phyloP scores from a whole-genome alignment of 2,329 filamentous ascomycete genomes.

The Aspergillus hiratsukae region DNA sequence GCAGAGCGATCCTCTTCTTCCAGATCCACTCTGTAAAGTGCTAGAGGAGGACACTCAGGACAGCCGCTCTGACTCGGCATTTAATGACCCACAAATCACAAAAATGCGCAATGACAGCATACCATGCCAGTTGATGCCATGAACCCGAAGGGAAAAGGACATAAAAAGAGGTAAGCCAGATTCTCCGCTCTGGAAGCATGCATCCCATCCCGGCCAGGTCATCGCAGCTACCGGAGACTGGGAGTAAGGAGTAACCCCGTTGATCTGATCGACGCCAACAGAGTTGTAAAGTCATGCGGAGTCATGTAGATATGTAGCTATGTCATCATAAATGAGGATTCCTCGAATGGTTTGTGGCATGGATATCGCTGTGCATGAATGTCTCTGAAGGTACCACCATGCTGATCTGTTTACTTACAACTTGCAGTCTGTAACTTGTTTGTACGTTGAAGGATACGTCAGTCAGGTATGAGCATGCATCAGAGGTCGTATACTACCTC shows the following conservation, averaged over 20 bases:
- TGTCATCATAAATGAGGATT: not conserved
- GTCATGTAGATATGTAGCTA: not conserved
- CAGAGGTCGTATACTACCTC: not conserved
- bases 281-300: too few species aligned
- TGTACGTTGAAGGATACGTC: too few species aligned
- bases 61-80: not conserved
- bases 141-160: not conserved
- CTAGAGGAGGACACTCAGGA: not conserved
- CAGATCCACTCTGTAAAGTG: not conserved
- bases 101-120: not conserved
- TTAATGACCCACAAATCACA: not conserved
- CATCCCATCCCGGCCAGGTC: not conserved
- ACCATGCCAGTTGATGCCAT: not conserved
- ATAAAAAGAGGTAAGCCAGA: not conserved
- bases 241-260: not conserved
- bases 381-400: not conserved
- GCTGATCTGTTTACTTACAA: not conserved
- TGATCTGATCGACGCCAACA: not conserved
- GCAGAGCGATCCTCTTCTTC: not conserved
- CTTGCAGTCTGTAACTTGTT: not conserved
- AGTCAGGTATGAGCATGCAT: not conserved
- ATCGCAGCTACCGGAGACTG: not conserved
- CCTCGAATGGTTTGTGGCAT: not conserved
- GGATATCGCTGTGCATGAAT: not conserved
- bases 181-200: not conserved